Percentiles rank a stretch among this genome's conserved stretches.
Conservation (phyloP, 768 basidiomycete species). For the Tubosaeta sp. region DNA sequence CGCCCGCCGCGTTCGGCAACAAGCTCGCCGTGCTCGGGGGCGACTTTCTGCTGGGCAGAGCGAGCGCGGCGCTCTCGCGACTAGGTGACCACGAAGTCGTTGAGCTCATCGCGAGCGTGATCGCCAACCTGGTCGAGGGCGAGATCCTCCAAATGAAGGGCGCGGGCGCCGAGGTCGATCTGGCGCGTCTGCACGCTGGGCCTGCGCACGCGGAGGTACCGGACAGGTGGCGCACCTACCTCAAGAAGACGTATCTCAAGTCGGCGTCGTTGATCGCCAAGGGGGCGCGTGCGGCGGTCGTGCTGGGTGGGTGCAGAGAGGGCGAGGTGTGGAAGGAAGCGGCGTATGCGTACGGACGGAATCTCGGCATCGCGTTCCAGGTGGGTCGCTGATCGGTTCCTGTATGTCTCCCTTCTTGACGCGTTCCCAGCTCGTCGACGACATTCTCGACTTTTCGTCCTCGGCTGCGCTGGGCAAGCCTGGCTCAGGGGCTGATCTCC, state of each 20-base stretch:
- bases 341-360: constrained; percentile 87
- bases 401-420: neutral
- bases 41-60: constrained; percentile 91
- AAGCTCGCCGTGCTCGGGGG: constrained; percentile 93
- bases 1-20: constrained; percentile 79
- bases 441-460: constrained; percentile 89
- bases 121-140: constrained; percentile 95
- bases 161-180: constrained; percentile 12
- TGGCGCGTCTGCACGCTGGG: constrained; percentile 43
- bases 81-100: constrained; percentile 88
- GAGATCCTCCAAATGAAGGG: constrained; percentile 76
- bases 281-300: constrained; percentile 74
- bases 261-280: constrained; percentile 91
- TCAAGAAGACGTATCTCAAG: constrained; percentile 91
- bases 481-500: constrained; percentile 71
- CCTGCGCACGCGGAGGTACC: constrained; percentile 26
- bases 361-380: constrained; percentile 95
- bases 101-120: constrained; percentile 87
- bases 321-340: constrained; percentile 85
- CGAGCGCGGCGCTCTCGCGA: constrained; percentile 80
- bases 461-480: constrained; percentile 85
- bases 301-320: constrained; percentile 77
- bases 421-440: constrained; percentile 77
- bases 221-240: constrained; percentile 71
- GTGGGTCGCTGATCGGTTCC: constrained; percentile 36